A percentile compares a stretch with the other conserved stretches of the same genome.
Conservation (phyloP, 768 basidiomycete species). For the Leccinum incarnatum region DNA sequence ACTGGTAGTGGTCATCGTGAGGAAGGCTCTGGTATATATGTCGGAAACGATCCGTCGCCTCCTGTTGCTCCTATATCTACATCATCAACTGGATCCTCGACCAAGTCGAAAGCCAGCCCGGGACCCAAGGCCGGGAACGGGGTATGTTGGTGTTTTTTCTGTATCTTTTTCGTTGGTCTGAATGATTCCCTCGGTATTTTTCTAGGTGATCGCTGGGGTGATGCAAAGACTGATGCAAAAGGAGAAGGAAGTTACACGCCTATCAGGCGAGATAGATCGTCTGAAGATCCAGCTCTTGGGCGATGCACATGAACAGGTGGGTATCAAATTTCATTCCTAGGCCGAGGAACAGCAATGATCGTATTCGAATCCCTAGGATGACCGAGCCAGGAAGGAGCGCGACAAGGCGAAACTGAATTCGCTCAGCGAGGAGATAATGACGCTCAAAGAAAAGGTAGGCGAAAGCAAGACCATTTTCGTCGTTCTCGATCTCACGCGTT, state of each 20-base stretch:
- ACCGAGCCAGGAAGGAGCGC: conserved; percentile 71
- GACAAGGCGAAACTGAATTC: conserved; percentile 70
- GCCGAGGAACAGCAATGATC: not conserved
- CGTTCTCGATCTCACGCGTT: not conserved
- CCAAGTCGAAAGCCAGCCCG: conserved; percentile 35
- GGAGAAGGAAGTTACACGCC: conserved; percentile 77
- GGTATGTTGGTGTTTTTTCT: conserved; percentile 34
- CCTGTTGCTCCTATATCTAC: not conserved
- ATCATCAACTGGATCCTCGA: not conserved
- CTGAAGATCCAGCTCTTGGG: conserved; percentile 55
- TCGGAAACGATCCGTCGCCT: conserved; percentile 9
- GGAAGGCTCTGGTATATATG: conserved; percentile 18
- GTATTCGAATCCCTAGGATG: conserved; percentile 47
- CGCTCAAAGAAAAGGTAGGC: conserved; percentile 64
- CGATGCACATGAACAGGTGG: conserved; percentile 59
- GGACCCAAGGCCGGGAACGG: conserved; percentile 54
- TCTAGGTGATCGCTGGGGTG: conserved; percentile 63
- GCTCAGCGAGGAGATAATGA: conserved; percentile 71
- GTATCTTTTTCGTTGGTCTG: not conserved
- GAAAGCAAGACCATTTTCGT: not conserved
- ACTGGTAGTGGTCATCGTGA: not conserved
- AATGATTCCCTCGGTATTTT: not conserved
- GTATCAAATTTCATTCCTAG: conserved; percentile 13
- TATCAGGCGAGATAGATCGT: conserved; percentile 69
- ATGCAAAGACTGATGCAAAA: conserved; percentile 80